Percentiles rank a stretch among this genome's conserved stretches.
Evolutionary conservation across 257 asterid genomes (phyloP).

Genomic region (Capsicum baccatum): DNA sequence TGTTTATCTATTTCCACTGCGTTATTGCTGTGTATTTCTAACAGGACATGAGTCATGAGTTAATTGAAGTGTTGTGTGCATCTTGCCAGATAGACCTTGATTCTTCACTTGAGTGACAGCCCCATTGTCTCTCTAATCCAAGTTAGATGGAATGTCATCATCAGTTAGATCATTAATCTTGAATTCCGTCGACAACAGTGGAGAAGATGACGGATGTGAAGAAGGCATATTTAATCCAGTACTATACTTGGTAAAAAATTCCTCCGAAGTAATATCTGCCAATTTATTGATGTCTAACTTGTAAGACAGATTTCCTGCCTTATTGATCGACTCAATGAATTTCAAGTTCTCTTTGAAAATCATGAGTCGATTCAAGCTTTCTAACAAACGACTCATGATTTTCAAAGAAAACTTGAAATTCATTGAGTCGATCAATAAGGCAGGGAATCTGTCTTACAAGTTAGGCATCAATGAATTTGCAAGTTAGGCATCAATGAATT

Average conservation of each 20-base stretch:
- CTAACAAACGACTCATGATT: too few relatives aligned
- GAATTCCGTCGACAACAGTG: neutral
- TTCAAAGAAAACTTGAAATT: too few relatives aligned
- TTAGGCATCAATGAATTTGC: too few relatives aligned
- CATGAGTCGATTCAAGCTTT: slow-evolving; percentile 21
- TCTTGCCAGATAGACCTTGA: slow-evolving; percentile 38
- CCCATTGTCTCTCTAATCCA: slow-evolving; percentile 39
- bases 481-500: too few relatives aligned
- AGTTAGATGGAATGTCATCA: slow-evolving; percentile 19
- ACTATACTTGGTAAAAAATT: slow-evolving; percentile 37
- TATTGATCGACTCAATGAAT: slow-evolving; percentile 42
- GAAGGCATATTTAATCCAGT: slow-evolving; percentile 27
- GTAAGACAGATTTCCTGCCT: slow-evolving; percentile 40
- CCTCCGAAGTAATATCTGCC: slow-evolving; percentile 50
- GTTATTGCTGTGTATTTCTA: too few relatives aligned
- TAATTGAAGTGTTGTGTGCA: neutral
- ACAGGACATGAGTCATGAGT: too few relatives aligned
- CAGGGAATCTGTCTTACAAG: too few relatives aligned
- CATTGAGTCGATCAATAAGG: too few relatives aligned
- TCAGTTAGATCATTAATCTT: slow-evolving; percentile 27
- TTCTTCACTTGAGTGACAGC: slow-evolving; percentile 36
- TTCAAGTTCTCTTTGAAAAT: slow-evolving; percentile 50
- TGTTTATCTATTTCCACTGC: too few relatives aligned
- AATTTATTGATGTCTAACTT: slow-evolving; percentile 44
- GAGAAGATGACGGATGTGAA: neutral